Evolutionary conservation across 1,139 yeast genomes (phyloP), one percentile per base, ranked within the genome.

Genomic region (Sugiyamaella neomexicana): DNA sequence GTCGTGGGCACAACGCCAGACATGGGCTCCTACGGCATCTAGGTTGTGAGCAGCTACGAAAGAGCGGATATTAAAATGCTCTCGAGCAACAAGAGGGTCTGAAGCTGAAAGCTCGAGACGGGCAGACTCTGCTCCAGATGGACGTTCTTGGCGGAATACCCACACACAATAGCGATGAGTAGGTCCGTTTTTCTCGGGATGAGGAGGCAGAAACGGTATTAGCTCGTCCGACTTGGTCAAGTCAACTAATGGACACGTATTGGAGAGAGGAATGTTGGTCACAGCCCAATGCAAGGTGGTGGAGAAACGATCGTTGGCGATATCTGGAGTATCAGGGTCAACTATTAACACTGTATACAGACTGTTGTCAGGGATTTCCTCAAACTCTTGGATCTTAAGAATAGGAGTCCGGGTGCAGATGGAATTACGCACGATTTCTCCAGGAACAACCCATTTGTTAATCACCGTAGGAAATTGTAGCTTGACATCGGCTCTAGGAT

Each of bases 261-360:
- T 82, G 41, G 78, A 73, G 45, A 90, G 72, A 44, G 81, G 77
- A 41, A 91, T 79, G 68, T 93, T 87, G 55, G 81, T 72, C 58
- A 93, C 76, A 1, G 91, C 96, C 79, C 88, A 93, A 62, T 86
- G 87, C 59, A 93, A 75, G 3, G 83, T 80, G 7, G 96, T 88
- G 55, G 77, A 76, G 74, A 74, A 93, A 1, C 88, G 73, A 73
- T 93, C 91, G 36, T 73, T 77, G 42, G 72, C 75, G 55, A 89
- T 68, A 65, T 91, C 90, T 25, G 98, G 97, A 50, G 85, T 83
- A 70, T 93, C 99, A 23, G 98, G 97, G 69, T 93, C 93, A 17
- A 93, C 95, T 55, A 93, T 72, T 47, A 91, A 70, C 8, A 91
- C 78, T 0, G 97, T 83, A 72, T 89, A 93, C 54, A 82, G 73